phyloP scores from a whole-genome alignment of 2,329 filamentous ascomycete species.

The Hypoxylon sp. region DNA sequence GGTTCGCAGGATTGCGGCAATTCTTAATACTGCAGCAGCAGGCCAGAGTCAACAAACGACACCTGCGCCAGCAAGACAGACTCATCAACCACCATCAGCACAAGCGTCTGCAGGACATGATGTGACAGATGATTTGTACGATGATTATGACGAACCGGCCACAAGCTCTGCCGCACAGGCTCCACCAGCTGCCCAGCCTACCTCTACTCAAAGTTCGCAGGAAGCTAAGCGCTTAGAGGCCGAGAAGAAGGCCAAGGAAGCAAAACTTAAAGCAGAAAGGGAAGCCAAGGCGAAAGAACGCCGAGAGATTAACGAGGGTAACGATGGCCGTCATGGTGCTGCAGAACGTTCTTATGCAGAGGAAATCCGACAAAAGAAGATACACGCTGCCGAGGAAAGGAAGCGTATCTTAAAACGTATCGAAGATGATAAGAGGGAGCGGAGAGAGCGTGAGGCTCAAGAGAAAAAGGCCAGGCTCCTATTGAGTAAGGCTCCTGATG shows the following conservation, averaged over 20 bases:
- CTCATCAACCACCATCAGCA: slow-evolving; percentile 26
- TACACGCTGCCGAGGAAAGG: slow-evolving; percentile 77
- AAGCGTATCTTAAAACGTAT: slow-evolving; percentile 81
- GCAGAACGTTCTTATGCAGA: slow-evolving; percentile 65
- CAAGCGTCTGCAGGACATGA: slow-evolving; percentile 9
- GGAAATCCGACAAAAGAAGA: slow-evolving; percentile 73
- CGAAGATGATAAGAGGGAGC: slow-evolving; percentile 80
- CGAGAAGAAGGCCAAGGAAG: slow-evolving; percentile 66
- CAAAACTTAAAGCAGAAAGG: slow-evolving; percentile 64
- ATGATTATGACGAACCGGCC: slow-evolving; percentile 32
- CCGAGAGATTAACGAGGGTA: slow-evolving; percentile 58
- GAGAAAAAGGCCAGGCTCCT: slow-evolving; percentile 59
- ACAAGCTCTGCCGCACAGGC: slow-evolving; percentile 14
- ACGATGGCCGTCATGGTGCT: slow-evolving; percentile 45
- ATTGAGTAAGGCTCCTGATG: slow-evolving; percentile 45
- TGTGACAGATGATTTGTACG: slow-evolving; percentile 38
- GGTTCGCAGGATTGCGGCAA: slow-evolving; percentile 65
- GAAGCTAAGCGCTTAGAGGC: slow-evolving; percentile 61
- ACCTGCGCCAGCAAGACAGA: slow-evolving; percentile 18
- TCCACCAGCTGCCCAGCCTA: slow-evolving; percentile 14
- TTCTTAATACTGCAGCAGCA: slow-evolving; percentile 53
- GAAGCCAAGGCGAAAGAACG: slow-evolving; percentile 62
- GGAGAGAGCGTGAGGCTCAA: slow-evolving; percentile 68
- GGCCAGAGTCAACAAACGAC: slow-evolving; percentile 36
- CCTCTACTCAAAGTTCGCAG: slow-evolving; percentile 32